Conservation (phyloP, 257 asterid genomes). For the Avicennia marina region DNA sequence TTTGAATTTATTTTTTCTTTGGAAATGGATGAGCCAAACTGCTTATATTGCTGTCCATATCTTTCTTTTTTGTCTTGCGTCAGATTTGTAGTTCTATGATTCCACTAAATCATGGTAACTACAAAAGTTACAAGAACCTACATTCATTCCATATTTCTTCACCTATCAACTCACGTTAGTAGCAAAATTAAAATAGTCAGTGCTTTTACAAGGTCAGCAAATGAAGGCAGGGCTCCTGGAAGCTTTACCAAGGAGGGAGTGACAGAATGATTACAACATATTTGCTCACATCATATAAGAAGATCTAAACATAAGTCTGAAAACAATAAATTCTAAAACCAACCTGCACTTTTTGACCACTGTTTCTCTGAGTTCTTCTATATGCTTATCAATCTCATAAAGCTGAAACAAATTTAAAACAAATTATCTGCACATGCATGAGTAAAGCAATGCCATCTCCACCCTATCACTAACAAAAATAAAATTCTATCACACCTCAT, state of each 20-base stretch:
- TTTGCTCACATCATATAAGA: neutral
- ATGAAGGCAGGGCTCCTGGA: neutral
- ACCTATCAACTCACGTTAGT: neutral
- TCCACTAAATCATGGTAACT: neutral
- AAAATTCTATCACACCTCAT: slow-evolving; percentile 47
- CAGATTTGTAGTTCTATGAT: neutral
- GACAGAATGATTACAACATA: neutral
- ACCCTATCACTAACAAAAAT: slow-evolving; percentile 7
- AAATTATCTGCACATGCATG: slow-evolving; percentile 7
- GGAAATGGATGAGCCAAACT: neutral
- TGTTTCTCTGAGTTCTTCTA: slow-evolving; percentile 77
- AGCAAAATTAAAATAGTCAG: neutral
- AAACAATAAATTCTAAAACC: slow-evolving; percentile 20
- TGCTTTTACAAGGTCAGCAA: neutral
- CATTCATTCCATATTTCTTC: neutral
- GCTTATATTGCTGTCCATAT: neutral
- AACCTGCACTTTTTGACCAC: slow-evolving; percentile 85
- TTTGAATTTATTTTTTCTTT: no score
- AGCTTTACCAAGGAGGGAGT: neutral
- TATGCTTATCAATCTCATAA: slow-evolving; percentile 49
- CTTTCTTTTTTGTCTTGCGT: neutral
- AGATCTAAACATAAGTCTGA: neutral
- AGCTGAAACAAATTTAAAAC: slow-evolving; percentile 50
- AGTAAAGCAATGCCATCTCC: slow-evolving; percentile 9
- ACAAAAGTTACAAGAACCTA: neutral